Evolutionary conservation across 352 stramenopile species (phyloP).

Genomic region (Blastocystis sp.): DNA sequence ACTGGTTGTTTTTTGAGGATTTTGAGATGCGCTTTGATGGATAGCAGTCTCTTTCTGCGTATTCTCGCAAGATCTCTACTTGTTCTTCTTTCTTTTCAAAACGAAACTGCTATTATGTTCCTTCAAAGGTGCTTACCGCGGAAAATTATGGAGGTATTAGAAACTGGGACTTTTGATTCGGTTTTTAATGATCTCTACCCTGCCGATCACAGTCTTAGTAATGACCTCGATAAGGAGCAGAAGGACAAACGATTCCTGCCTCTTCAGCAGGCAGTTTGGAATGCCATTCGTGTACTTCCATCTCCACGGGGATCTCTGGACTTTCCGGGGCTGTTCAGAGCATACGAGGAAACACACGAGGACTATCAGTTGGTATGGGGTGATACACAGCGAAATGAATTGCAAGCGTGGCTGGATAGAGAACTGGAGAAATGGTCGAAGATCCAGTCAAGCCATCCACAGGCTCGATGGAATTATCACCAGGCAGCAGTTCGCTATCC

Average conservation of each 20-base stretch:
- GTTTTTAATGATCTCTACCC: neutral
- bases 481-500: neutral
- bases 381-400: neutral
- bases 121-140: neutral
- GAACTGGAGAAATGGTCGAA: neutral
- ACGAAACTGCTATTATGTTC: neutral
- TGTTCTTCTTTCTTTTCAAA: neutral
- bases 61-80: neutral
- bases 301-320: neutral
- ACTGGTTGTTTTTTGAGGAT: neutral
- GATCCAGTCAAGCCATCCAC: neutral
- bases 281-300: neutral
- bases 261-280: neutral
- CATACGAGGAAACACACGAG: neutral
- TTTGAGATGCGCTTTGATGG: neutral
- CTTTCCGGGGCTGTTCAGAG: neutral
- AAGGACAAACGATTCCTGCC: neutral
- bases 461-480: neutral
- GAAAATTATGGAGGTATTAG: neutral
- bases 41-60: neutral
- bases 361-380: constrained; percentile 9
- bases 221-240: neutral
- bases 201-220: neutral
- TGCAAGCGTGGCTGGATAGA: neutral
- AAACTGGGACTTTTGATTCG: neutral